Evolutionary conservation across 2,329 filamentous ascomycete species (phyloP), one percentile per base, ranked within the genome.

Genomic region (Diaporthe eres): DNA sequence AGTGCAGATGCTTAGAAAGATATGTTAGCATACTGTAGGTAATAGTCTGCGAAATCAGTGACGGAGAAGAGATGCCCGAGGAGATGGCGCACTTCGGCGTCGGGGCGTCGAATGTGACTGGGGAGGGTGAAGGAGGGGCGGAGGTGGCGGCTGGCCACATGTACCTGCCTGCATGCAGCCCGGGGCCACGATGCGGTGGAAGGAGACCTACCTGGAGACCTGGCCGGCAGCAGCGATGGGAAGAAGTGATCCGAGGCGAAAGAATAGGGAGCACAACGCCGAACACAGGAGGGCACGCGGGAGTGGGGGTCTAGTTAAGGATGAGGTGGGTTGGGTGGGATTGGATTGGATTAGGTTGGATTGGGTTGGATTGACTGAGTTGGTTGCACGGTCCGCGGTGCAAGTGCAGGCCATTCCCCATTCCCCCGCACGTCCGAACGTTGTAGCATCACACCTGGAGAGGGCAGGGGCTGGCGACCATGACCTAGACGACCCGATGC

Each of bases 381-480:
- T 65, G 42, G 28, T 42, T 12, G 61, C 61, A 49, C 25, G 25
- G 28, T 19, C 17, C 25, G 42, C 25, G 61, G 28, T 53, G 31
- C 44, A 37, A n/a, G 31, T 51, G 31, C 63, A 37, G 47, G 44
- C 44, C 63, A n/a, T 31, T 13, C 17, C 39, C 39, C 39, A 49
- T n/a, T 51, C 47, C 63, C 63, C 63, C 63, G 63, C 63, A 51
- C 63, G 63, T n/a, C 63, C 47, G 61, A 49, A 65, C 44, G 44
- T 44, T 28, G 28, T 25, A 51, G 44, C 63, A 37, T 68, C 31
- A 19, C 31, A 47, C 12, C 34, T 53, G 37, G 39, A 42, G 39
- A 42, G 37, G 39, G n/a, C n/a, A 10, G 22, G n/a, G n/a, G 8
- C n/a, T 39, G 15, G 61, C 42, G 61, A 34, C 15, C 15, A 19